Percentiles rank a stretch among this genome's conserved stretches.
phyloP scores from a whole-genome alignment of 139 green algal genomes.

The Ettlia oleoabundans region DNA sequence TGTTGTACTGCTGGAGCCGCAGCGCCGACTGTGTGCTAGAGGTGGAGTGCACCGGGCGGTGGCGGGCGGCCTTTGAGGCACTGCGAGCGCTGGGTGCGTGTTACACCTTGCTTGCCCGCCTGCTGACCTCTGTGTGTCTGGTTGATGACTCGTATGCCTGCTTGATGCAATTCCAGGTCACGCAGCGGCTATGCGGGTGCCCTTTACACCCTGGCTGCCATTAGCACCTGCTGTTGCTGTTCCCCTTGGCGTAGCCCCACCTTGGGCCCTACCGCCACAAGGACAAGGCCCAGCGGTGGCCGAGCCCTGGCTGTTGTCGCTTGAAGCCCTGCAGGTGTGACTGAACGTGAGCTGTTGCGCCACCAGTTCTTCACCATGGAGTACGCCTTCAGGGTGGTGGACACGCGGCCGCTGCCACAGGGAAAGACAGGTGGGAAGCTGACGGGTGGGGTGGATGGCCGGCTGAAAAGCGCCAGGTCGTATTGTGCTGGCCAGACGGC shows the following conservation, averaged over 20 bases:
- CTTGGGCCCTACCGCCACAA: too few relatives aligned
- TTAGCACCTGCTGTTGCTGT: too few relatives aligned
- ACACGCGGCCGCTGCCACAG: conserved; percentile 25
- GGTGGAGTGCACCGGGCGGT: conserved; percentile 29
- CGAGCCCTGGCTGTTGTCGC: not conserved
- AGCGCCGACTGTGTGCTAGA: not conserved
- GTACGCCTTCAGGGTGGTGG: conserved; percentile 19
- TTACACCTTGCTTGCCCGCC: too few relatives aligned
- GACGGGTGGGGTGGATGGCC: not conserved
- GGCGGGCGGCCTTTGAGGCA: conserved; percentile 17
- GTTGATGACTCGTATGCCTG: too few relatives aligned
- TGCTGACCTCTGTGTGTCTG: too few relatives aligned
- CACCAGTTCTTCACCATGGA: conserved; percentile 34
- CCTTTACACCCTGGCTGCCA: too few relatives aligned
- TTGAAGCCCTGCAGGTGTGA: conserved; percentile 15
- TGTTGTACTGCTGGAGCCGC: conserved; percentile 20
- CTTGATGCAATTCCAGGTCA: too few relatives aligned
- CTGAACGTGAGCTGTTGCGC: conserved; percentile 23
- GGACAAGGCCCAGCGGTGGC: too few relatives aligned
- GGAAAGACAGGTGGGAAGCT: conserved; percentile 33
- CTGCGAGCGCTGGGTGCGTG: conserved; percentile 9
- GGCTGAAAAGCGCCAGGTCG: not conserved
- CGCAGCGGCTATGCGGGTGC: too few relatives aligned
- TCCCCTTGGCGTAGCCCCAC: too few relatives aligned
- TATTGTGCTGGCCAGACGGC: not conserved